These are phyloP conservation scores for Tetrapisispora taiwanensis DNA, from an alignment of 805 yeast species.

Conservation along the genomic window DNA sequence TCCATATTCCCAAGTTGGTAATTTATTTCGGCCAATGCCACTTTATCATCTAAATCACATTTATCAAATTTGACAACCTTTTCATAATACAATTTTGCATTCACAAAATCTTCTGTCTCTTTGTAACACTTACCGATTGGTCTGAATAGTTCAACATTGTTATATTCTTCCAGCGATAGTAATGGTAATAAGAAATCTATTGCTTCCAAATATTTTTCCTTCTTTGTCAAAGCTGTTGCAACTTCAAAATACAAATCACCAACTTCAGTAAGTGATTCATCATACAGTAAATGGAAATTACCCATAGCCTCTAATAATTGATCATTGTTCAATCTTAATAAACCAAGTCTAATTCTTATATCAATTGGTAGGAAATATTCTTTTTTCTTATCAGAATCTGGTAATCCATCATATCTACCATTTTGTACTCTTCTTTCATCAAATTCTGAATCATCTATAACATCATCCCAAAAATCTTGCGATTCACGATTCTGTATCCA, in stretches of 20 bases:
- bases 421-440: slow-evolving; percentile 56
- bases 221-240: slow-evolving; percentile 60
- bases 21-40: slow-evolving; percentile 74
- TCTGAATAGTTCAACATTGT: slow-evolving; percentile 35
- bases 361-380: slow-evolving; percentile 64
- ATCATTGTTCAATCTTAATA: slow-evolving; percentile 56
- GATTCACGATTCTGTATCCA: slow-evolving; percentile 67
- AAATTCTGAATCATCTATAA: slow-evolving; percentile 67
- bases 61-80: slow-evolving; percentile 49
- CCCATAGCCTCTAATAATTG: slow-evolving; percentile 58
- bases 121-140: slow-evolving; percentile 70
- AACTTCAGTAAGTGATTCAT: slow-evolving; percentile 48
- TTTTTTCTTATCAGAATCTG: slow-evolving; percentile 30
- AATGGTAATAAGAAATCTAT: slow-evolving; percentile 53
- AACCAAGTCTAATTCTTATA: slow-evolving; percentile 72
- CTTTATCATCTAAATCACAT: slow-evolving; percentile 57
- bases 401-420: slow-evolving; percentile 34
- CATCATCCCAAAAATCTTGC: slow-evolving; percentile 38
- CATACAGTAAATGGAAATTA: slow-evolving; percentile 54
- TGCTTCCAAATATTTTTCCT: slow-evolving; percentile 68
- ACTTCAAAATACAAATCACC: slow-evolving; percentile 69
- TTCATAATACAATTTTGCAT: slow-evolving; percentile 52
- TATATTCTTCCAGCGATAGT: slow-evolving; percentile 42
- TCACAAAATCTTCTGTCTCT: slow-evolving; percentile 57
- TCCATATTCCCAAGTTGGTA: slow-evolving; percentile 54